phyloP scores from a whole-genome alignment of 176 grass and related monocot species.

The Ampelocalamus luodianensis region DNA sequence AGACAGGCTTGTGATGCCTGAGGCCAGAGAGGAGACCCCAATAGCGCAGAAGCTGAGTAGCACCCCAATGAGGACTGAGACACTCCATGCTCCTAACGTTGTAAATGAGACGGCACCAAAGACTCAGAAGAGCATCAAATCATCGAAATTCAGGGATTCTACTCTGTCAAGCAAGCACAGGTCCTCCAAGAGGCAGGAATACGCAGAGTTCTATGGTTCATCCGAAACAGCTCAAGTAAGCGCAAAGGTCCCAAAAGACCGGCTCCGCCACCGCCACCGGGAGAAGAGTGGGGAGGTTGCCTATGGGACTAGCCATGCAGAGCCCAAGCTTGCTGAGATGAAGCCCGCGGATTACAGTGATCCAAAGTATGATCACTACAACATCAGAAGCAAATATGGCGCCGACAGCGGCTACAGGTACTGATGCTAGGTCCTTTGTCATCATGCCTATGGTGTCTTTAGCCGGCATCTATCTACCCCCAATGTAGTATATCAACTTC shows the following conservation, averaged over 20 bases:
- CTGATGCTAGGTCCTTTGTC: slow-evolving; percentile 33
- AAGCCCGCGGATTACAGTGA: slow-evolving; percentile 61
- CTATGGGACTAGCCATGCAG: slow-evolving; percentile 47
- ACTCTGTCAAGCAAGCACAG: slow-evolving; percentile 82
- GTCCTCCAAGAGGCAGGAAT: slow-evolving; percentile 89
- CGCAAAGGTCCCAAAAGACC: slow-evolving; percentile 74
- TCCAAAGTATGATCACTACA: slow-evolving; percentile 80
- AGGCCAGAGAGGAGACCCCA: slow-evolving; percentile 55
- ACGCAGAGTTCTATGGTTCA: slow-evolving; percentile 64
- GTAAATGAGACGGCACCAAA: slow-evolving; percentile 53
- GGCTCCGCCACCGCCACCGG: slow-evolving; percentile 72
- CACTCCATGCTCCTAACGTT: slow-evolving; percentile 52
- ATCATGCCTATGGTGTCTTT: not conserved
- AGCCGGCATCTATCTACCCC: not conserved
- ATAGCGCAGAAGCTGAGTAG: slow-evolving; percentile 67
- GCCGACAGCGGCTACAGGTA: slow-evolving; percentile 73
- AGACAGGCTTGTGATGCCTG: slow-evolving; percentile 80
- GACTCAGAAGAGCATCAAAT: slow-evolving; percentile 65
- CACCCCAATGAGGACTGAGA: slow-evolving; percentile 57
- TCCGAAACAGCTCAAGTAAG: slow-evolving; percentile 53
- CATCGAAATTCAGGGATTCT: slow-evolving; percentile 81
- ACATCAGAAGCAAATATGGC: slow-evolving; percentile 68
- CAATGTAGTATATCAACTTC: not conserved
- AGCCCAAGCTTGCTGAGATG: slow-evolving; percentile 53
- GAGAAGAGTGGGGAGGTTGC: slow-evolving; percentile 73